phyloP scores from a whole-genome alignment of 768 basidiomycete species.

The Naganishia vaughanmartiniae region DNA sequence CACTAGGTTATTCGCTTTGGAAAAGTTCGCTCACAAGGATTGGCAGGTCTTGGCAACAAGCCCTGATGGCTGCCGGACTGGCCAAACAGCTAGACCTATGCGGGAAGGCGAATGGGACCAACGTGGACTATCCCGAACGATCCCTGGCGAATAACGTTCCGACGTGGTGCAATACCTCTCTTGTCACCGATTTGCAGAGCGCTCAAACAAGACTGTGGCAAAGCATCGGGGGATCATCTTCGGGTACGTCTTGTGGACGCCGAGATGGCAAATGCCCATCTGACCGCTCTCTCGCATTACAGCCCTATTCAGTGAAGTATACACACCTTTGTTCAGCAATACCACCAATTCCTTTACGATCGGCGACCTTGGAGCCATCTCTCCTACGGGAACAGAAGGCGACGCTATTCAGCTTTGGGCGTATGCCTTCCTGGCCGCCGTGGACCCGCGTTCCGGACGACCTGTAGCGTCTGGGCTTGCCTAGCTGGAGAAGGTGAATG shows the following conservation, averaged over 20 bases:
- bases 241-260: not conserved
- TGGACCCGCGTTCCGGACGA: conserved; percentile 46
- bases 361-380: conserved; percentile 54
- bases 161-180: conserved; percentile 53
- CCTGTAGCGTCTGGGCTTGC: conserved; percentile 32
- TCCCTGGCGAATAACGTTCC: conserved; percentile 36
- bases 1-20: conserved; percentile 20
- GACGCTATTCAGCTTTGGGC: conserved; percentile 55
- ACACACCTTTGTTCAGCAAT: conserved; percentile 54
- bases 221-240: conserved; percentile 52
- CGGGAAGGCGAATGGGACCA: conserved; percentile 40
- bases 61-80: conserved; percentile 56
- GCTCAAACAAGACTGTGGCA: conserved; percentile 55
- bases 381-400: conserved; percentile 55
- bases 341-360: conserved; percentile 53
- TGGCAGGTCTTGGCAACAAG: conserved; percentile 54
- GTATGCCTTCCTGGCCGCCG: conserved; percentile 55
- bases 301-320: conserved; percentile 56
- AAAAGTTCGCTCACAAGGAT: conserved; percentile 24
- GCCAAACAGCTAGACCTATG: conserved; percentile 54
- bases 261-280: not conserved
- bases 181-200: conserved; percentile 50
- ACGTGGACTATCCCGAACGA: conserved; percentile 37
- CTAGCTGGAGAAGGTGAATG: not conserved
- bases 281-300: not conserved